Conservation (phyloP, 1,139 yeast species). For the Meyerozyma smithsonii region DNA sequence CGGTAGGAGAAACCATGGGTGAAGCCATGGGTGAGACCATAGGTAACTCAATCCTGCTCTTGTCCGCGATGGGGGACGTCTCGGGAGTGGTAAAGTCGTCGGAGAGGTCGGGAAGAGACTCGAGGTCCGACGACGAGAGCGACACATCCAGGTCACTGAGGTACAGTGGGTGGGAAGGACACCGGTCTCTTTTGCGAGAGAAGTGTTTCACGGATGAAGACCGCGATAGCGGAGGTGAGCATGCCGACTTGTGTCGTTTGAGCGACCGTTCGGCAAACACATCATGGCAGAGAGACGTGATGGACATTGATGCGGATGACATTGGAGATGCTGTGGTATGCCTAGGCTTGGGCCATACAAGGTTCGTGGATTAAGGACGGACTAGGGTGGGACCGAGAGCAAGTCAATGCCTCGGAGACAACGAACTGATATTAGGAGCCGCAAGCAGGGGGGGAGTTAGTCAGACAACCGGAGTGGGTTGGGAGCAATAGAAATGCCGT, state of each 20-base stretch:
- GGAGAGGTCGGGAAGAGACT: slow-evolving; percentile 34
- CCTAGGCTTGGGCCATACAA: too few species aligned
- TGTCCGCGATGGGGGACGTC: slow-evolving; percentile 19
- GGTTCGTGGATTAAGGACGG: not conserved
- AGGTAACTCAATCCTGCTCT: not conserved
- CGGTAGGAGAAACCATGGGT: too few species aligned
- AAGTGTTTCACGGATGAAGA: not conserved
- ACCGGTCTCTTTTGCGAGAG: not conserved
- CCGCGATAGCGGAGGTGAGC: not conserved
- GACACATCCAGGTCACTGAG: slow-evolving; percentile 2
- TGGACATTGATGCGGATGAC: not conserved
- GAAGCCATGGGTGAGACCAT: too few species aligned
- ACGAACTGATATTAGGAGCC: not conserved
- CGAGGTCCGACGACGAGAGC: slow-evolving; percentile 22
- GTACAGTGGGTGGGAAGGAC: not conserved
- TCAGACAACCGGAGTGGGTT: not conserved
- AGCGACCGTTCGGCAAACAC: not conserved
- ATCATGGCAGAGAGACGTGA: not conserved
- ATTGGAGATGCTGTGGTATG: not conserved
- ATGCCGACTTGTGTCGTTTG: slow-evolving; percentile 1
- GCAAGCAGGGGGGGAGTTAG: not conserved
- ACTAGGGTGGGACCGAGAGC: slow-evolving; percentile 3
- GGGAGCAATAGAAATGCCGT: not conserved
- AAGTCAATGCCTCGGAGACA: slow-evolving; percentile 2
- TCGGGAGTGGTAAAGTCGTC: slow-evolving; percentile 31